Conservation (phyloP, 2,329 filamentous ascomycete genomes). For the Ascochyta viciae-villosae region DNA sequence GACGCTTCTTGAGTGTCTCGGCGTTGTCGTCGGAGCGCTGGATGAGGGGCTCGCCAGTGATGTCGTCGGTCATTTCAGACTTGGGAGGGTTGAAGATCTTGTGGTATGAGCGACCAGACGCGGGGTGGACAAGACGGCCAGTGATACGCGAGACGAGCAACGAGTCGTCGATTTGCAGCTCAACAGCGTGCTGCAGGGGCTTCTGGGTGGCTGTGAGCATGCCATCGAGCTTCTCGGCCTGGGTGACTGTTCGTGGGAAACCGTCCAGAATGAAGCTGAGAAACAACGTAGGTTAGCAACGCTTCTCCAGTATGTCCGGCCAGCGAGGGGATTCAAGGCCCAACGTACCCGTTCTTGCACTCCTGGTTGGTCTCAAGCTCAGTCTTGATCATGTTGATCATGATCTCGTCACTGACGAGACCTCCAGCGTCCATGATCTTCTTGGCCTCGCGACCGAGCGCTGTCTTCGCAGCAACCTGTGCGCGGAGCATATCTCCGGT, state of each 20-base stretch:
- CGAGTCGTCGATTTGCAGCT: slow-evolving; percentile 94
- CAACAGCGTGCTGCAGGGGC: slow-evolving; percentile 91
- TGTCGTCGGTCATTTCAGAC: slow-evolving; percentile 89
- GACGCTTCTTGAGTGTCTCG: slow-evolving; percentile 92
- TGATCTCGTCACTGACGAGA: slow-evolving; percentile 97
- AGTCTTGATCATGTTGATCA: slow-evolving; percentile 99
- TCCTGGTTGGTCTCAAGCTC: slow-evolving; percentile 93
- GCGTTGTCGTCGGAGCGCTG: slow-evolving; percentile 98
- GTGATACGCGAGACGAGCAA: slow-evolving; percentile 96
- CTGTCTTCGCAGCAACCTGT: slow-evolving; percentile 96
- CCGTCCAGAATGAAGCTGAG: slow-evolving; percentile 96
- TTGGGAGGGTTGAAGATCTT: slow-evolving; percentile 99
- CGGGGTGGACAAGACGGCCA: slow-evolving; percentile 92
- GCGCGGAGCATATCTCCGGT: slow-evolving; percentile 99
- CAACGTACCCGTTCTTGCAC: slow-evolving; percentile 87
- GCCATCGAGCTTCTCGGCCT: slow-evolving; percentile 90
- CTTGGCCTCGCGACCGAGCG: slow-evolving; percentile 94
- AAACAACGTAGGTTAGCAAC: neutral
- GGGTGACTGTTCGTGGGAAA: slow-evolving; percentile 94
- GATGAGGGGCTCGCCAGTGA: slow-evolving; percentile 94
- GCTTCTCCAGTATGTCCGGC: neutral
- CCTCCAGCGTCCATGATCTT: slow-evolving; percentile 99
- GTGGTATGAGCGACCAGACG: slow-evolving; percentile 96
- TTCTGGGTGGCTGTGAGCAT: slow-evolving; percentile 84
- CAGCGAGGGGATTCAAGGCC: too few relatives aligned